These are phyloP conservation scores for Aspergillus sp. DNA, from an alignment of 2,329 filamentous ascomycete genomes.

Conservation along the genomic window DNA sequence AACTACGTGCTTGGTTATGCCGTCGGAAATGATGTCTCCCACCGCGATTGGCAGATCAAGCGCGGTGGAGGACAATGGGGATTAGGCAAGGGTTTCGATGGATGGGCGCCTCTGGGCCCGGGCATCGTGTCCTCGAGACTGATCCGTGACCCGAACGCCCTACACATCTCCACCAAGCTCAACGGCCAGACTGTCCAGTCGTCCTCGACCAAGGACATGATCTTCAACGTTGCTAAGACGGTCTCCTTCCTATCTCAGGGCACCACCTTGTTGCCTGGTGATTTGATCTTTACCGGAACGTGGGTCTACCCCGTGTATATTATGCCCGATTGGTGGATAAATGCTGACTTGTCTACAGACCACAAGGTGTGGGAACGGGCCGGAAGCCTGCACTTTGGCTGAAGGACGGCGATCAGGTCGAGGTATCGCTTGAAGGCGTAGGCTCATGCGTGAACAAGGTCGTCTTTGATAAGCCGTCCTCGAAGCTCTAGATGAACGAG, in stretches of 20 bases:
- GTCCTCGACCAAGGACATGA: slow-evolving; percentile 48
- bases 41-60: slow-evolving; percentile 72
- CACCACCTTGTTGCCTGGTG: slow-evolving; percentile 39
- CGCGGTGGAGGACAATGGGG: slow-evolving; percentile 68
- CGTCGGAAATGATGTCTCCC: slow-evolving; percentile 76
- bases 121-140: slow-evolving; percentile 61
- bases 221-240: slow-evolving; percentile 47
- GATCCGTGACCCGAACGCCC: slow-evolving; percentile 39
- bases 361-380: slow-evolving; percentile 69
- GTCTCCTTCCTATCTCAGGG: slow-evolving; percentile 48
- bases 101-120: slow-evolving; percentile 71
- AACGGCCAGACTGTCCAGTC: slow-evolving; percentile 51
- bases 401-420: slow-evolving; percentile 67
- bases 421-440: slow-evolving; percentile 65
- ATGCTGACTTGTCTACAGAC: slow-evolving; percentile 39
- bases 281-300: slow-evolving; percentile 45
- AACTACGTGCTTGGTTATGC: slow-evolving; percentile 72
- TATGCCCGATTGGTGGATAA: background rate
- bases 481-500: slow-evolving; percentile 31
- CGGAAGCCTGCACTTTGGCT: slow-evolving; percentile 65
- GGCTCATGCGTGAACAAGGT: slow-evolving; percentile 53
- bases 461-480: slow-evolving; percentile 39
- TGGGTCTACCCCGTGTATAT: slow-evolving; percentile 26
- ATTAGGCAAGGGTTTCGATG: slow-evolving; percentile 71
- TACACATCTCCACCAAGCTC: slow-evolving; percentile 45